Percentiles rank a stretch among this genome's conserved stretches.
These are phyloP conservation scores for Calonectria leucothoes DNA, from an alignment of 2,329 filamentous ascomycete genomes.

Conservation along the genomic window DNA sequence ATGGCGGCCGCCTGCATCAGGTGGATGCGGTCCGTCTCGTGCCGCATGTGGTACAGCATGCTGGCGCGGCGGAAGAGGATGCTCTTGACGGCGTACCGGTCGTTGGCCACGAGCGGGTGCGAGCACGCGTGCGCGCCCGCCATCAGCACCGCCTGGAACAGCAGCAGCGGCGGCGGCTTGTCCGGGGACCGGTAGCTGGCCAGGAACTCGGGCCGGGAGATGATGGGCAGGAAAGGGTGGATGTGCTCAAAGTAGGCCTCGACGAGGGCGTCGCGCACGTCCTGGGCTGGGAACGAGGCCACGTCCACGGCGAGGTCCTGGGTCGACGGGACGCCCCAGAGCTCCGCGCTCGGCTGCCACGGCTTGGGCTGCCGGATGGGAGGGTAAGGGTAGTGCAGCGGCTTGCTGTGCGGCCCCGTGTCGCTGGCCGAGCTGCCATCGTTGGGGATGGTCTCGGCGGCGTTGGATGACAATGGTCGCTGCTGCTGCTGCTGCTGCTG, in stretches of 20 bases:
- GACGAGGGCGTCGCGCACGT: constrained; percentile 39
- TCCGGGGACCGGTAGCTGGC: constrained; percentile 35
- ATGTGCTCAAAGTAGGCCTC: constrained; percentile 40
- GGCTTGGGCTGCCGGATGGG: constrained; percentile 38
- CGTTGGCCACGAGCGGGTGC: constrained; percentile 36
- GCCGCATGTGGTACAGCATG: constrained; percentile 41
- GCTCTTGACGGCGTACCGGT: constrained; percentile 42
- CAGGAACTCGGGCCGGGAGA: constrained; percentile 39
- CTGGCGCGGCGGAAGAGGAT: constrained; percentile 38
- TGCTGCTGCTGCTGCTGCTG: too few species aligned
- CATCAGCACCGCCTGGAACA: constrained; percentile 40
- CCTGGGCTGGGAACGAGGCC: constrained; percentile 36
- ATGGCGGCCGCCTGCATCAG: constrained; percentile 37
- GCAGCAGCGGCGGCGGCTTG: constrained; percentile 30
- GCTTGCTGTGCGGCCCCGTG: constrained; percentile 8
- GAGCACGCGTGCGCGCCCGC: constrained; percentile 38
- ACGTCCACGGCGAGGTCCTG: constrained; percentile 38
- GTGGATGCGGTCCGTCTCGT: constrained; percentile 39
- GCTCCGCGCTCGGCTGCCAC: constrained; percentile 34
- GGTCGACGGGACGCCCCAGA: constrained; percentile 34
- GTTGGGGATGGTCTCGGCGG: constrained; percentile 29
- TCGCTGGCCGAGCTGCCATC: constrained; percentile 30
- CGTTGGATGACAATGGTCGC: constrained; percentile 22
- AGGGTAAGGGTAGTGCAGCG: constrained; percentile 39
- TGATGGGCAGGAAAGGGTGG: constrained; percentile 37